A percentile compares a stretch with the other conserved stretches of the same genome.
Evolutionary conservation across 1,139 yeast species (phyloP).

Genomic region (Yamadazyma diospyri): DNA sequence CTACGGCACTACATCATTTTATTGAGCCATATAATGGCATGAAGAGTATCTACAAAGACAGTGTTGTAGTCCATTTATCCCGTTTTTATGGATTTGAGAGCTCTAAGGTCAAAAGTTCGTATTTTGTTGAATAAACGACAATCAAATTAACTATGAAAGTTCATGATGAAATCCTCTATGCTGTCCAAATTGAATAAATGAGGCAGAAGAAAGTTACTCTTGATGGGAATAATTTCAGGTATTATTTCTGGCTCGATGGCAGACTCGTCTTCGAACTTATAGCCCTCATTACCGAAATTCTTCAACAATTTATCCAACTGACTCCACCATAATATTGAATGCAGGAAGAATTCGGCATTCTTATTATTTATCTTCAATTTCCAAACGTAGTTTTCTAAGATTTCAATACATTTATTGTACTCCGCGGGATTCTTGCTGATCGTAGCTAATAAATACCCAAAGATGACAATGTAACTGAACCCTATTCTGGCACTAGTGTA

Average conservation of each 20-base stretch:
- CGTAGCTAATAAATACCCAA: conserved; percentile 12
- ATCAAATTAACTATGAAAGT: conserved; percentile 5
- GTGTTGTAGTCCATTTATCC: no score
- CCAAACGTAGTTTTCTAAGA: conserved; percentile 15
- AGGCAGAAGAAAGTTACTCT: conserved; percentile 11
- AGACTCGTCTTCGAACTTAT: conserved; percentile 1
- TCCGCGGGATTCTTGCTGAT: conserved; percentile 10
- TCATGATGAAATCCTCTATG: conserved; percentile 11
- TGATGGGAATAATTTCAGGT: background rate
- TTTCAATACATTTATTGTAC: conserved; percentile 11
- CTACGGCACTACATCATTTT: no score
- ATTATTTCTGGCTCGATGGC: background rate
- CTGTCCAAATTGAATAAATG: conserved; percentile 11
- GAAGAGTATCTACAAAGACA: no score
- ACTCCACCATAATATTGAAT: conserved; percentile 15
- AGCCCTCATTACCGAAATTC: background rate
- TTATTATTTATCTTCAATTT: conserved; percentile 14
- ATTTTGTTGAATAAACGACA: no score
- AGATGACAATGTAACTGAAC: conserved; percentile 13
- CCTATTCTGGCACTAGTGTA: conserved; percentile 15
- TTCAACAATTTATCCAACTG: conserved; percentile 4
- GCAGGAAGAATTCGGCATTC: conserved; percentile 15
- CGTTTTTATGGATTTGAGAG: no score
- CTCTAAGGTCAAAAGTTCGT: no score
- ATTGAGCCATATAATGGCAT: no score